Evolutionary conservation across 2,329 filamentous ascomycete species (phyloP).

Genomic region (Decorospora gaudefroyi): DNA sequence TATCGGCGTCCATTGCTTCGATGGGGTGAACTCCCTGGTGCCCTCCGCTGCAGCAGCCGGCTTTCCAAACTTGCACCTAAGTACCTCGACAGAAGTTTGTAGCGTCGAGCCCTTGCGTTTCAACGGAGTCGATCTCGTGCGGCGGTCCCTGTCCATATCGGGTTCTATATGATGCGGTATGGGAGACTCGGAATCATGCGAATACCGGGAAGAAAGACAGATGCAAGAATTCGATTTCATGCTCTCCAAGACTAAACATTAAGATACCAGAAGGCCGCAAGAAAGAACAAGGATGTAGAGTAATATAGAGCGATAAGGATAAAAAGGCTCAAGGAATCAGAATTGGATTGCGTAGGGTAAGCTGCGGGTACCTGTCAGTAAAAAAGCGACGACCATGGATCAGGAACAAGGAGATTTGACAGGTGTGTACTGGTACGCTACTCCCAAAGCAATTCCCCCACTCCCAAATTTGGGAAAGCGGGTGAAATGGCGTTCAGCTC

Average conservation of each 20-base stretch:
- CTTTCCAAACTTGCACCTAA: constrained; percentile 39
- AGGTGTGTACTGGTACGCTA: constrained; percentile 15
- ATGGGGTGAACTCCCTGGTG: constrained; percentile 20
- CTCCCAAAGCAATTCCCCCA: constrained; percentile 7
- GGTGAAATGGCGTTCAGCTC: too few relatives aligned
- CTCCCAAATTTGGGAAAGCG: too few relatives aligned
- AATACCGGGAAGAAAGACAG: constrained; percentile 20
- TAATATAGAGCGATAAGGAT: constrained; percentile 4
- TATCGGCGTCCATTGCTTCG: constrained; percentile 40
- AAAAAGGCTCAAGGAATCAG: constrained; percentile 9
- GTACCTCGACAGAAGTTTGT: constrained; percentile 39
- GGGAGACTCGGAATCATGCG: constrained; percentile 22
- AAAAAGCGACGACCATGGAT: too few relatives aligned
- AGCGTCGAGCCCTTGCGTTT: constrained; percentile 33
- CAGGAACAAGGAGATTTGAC: constrained; percentile 6
- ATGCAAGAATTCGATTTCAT: constrained; percentile 27
- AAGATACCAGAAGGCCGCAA: constrained; percentile 1
- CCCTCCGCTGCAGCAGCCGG: constrained; percentile 13
- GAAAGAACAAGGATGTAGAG: constrained; percentile 2
- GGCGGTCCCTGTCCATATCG: constrained; percentile 19
- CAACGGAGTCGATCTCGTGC: constrained; percentile 8
- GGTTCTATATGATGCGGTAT: constrained; percentile 21
- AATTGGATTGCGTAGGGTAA: too few relatives aligned
- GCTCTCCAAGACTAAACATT: constrained; percentile 6
- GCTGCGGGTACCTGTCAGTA: not conserved